Evolutionary conservation across 164 flowering plant species (phyloP), one percentile per base, ranked within the genome.

Genomic region (Warburgia ugandensis): DNA sequence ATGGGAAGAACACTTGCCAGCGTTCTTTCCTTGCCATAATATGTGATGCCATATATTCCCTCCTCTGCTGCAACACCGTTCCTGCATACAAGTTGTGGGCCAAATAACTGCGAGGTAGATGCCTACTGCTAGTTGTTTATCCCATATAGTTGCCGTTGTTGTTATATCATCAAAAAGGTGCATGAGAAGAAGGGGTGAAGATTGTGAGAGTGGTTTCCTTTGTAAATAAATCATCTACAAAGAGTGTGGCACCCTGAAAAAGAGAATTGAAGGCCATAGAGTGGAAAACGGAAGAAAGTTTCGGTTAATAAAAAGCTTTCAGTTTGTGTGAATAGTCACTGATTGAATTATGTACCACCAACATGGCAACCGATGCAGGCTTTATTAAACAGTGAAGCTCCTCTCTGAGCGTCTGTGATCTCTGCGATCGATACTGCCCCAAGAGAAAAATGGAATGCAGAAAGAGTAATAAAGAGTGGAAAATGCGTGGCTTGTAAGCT

Each of bases 361-460:
- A 71, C 84, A 64, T 87, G 98, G 58, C 98, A 87, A 26, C 96
- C 98, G 41, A 86, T 91, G 68, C 97, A 91, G 45, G 92, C 56
- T 60, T 45, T 76, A 1, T 61, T 26, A 63, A 84, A 84, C 67
- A 86, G 61, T 16, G 80, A 39, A 5, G 78, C 84, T 55, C 94
- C 96, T 65, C 64, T 75, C 40, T 75, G 73, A 55, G 59, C 43
- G 41, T 83, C 87, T 26, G 61, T 50, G 23, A 68, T 61, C 61
- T 78, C 78, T 35, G 61, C 84, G 49, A 64, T 30, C 27, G 79
- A 72, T 19, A 59, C 87, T 83, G 70, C 61, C 59, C 25, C 29
- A 35, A 43, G n/a, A 1, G 12, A 39, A 39, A 38, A 54, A 16
- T 28, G 12, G 31, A 26, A 26, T 3, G 27, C 27, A 45, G 6